A percentile compares a stretch with the other conserved stretches of the same genome.
Evolutionary conservation across 2,329 filamentous ascomycete genomes (phyloP).

Genomic region (Fusarium keratoplasticum): DNA sequence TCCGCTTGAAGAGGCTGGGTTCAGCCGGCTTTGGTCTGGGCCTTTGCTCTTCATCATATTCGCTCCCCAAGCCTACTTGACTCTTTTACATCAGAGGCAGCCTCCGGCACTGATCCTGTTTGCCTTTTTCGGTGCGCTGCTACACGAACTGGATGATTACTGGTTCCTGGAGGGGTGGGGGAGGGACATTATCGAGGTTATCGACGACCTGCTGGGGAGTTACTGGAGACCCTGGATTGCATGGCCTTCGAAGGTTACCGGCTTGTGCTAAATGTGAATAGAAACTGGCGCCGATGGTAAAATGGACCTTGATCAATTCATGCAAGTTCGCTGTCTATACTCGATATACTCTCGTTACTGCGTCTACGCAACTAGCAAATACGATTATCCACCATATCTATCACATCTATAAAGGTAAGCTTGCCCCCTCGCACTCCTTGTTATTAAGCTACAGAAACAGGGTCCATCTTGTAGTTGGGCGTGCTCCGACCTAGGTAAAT

Average conservation of each 20-base stretch:
- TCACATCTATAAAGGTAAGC: background rate
- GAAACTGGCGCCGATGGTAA: background rate
- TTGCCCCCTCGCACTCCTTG: too few relatives aligned
- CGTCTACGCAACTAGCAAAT: background rate
- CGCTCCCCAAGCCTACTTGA: background rate
- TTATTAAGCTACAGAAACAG: background rate
- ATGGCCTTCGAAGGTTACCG: background rate
- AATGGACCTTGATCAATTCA: background rate
- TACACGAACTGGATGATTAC: background rate
- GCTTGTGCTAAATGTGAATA: background rate
- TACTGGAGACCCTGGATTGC: background rate
- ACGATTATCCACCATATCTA: background rate
- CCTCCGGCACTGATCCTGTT: background rate
- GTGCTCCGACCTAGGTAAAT: background rate
- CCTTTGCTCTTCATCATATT: background rate
- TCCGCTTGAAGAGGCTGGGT: background rate
- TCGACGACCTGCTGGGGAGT: background rate
- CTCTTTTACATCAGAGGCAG: background rate
- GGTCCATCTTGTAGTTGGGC: constrained; percentile 18
- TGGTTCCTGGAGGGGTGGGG: background rate
- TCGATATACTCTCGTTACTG: background rate
- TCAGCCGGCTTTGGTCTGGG: background rate
- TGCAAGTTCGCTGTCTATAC: background rate
- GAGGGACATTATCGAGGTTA: background rate
- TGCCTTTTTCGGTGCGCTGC: background rate